These are phyloP conservation scores for Rutstroemia sp. DNA, from an alignment of 2,329 filamentous ascomycete species.

Conservation along the genomic window DNA sequence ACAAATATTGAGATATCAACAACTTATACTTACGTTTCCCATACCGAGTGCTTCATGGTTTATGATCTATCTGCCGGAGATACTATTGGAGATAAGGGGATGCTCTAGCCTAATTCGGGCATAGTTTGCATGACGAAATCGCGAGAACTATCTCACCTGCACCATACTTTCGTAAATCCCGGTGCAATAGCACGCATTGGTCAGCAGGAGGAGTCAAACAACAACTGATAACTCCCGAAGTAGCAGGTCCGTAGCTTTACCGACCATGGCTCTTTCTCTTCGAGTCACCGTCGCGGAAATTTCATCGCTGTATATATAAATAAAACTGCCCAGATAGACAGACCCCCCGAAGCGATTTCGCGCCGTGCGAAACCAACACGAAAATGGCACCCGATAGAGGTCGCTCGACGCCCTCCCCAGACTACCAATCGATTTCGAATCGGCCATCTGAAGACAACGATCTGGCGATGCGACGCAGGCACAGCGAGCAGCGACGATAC, in stretches of 20 bases:
- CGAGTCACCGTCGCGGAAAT: not conserved
- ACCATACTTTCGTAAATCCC: not conserved
- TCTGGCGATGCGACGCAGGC: constrained; percentile 16
- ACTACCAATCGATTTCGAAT: constrained; percentile 22
- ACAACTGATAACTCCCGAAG: not conserved
- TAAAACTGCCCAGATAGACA: not conserved
- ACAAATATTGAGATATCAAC: not conserved
- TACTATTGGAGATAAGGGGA: constrained; percentile 5
- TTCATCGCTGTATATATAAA: not conserved
- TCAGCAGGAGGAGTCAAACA: not conserved
- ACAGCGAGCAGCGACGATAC: constrained; percentile 24
- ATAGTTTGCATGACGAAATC: constrained; percentile 2
- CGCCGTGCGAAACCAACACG: not conserved
- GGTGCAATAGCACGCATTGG: not conserved
- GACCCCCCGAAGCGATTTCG: not conserved
- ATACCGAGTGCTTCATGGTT: not conserved
- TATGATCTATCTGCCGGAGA: not conserved
- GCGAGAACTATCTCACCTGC: no score
- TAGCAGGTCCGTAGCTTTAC: not conserved
- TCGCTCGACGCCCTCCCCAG: constrained; percentile 7
- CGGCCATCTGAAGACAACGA: constrained; percentile 10
- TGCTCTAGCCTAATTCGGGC: not conserved
- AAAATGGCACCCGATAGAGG: constrained; percentile 24
- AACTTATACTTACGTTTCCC: not conserved
- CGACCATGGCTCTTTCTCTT: not conserved